Evolutionary conservation across 169 alveolate genomes (phyloP).

Genomic region (Plasmodium gallinaceum): DNA sequence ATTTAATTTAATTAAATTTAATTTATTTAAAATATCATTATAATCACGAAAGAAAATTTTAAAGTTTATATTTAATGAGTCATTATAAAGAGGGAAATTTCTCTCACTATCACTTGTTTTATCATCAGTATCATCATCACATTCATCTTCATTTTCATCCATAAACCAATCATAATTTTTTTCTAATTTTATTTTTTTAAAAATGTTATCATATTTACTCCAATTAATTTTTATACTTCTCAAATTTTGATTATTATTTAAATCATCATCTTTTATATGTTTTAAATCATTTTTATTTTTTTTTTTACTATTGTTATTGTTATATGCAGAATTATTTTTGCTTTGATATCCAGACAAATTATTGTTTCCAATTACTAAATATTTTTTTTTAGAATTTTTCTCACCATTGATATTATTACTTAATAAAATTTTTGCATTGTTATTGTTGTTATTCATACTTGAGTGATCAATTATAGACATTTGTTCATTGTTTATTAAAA

Average conservation of each 20-base stretch:
- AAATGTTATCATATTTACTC: conserved; percentile 67
- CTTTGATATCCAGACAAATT: neutral
- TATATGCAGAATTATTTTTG: neutral
- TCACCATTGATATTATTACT: neutral
- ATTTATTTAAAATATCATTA: conserved; percentile 36
- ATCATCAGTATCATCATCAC: conserved; percentile 37
- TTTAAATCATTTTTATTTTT: conserved; percentile 35
- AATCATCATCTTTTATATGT: conserved; percentile 45
- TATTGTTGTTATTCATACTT: neutral
- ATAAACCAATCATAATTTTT: conserved; percentile 46
- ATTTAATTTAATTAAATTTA: conserved; percentile 31
- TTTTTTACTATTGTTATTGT: neutral
- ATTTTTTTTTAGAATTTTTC: neutral
- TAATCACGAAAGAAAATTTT: conserved; percentile 30
- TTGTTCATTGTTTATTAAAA: conserved; percentile 18
- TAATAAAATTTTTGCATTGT: neutral
- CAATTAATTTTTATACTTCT: conserved; percentile 71
- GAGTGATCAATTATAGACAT: neutral
- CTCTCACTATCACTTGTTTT: conserved; percentile 26
- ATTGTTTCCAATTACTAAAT: neutral
- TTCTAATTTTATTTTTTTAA: conserved; percentile 56
- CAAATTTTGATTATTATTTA: conserved; percentile 56
- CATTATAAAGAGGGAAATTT: conserved; percentile 6
- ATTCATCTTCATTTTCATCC: conserved; percentile 28
- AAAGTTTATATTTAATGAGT: conserved; percentile 36